phyloP scores from a whole-genome alignment of 352 stramenopile species.

The Peronosclerospora sorghi region DNA sequence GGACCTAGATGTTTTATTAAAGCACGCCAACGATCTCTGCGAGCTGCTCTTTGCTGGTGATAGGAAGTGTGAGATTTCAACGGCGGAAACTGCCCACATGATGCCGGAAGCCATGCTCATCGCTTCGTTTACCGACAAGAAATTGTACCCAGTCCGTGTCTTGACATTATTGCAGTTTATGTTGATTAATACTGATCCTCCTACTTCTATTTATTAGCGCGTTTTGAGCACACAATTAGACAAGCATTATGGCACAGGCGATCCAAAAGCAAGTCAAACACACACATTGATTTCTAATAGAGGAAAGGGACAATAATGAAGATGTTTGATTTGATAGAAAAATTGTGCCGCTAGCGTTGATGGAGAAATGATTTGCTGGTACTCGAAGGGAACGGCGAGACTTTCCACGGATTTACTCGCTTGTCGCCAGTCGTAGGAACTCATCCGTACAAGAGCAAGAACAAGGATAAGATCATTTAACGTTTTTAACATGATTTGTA shows the following conservation, averaged over 20 bases:
- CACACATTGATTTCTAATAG: no score
- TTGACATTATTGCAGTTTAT: background rate
- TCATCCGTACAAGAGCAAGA: no score
- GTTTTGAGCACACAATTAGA: slow-evolving; percentile 68
- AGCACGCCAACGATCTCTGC: slow-evolving; percentile 46
- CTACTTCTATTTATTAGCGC: slow-evolving; percentile 19
- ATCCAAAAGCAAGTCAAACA: no score
- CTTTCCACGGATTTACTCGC: no score
- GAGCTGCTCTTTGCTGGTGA: slow-evolving; percentile 69
- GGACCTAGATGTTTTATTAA: slow-evolving; percentile 37
- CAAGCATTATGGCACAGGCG: slow-evolving; percentile 59
- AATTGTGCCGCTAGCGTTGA: no score
- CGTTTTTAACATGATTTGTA: no score
- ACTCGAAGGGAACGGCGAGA: no score
- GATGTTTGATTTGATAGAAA: no score
- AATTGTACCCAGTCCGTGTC: slow-evolving; percentile 60
- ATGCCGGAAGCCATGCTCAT: slow-evolving; percentile 84
- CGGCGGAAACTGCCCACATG: slow-evolving; percentile 69
- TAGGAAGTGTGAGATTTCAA: slow-evolving; percentile 57
- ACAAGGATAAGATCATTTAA: no score
- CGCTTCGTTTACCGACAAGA: slow-evolving; percentile 73
- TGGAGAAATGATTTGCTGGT: no score
- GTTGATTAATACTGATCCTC: background rate
- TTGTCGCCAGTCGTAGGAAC: no score
- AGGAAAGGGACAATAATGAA: no score